phyloP scores from a whole-genome alignment of 139 green algal genomes.

The Dunaliella primolecta region DNA sequence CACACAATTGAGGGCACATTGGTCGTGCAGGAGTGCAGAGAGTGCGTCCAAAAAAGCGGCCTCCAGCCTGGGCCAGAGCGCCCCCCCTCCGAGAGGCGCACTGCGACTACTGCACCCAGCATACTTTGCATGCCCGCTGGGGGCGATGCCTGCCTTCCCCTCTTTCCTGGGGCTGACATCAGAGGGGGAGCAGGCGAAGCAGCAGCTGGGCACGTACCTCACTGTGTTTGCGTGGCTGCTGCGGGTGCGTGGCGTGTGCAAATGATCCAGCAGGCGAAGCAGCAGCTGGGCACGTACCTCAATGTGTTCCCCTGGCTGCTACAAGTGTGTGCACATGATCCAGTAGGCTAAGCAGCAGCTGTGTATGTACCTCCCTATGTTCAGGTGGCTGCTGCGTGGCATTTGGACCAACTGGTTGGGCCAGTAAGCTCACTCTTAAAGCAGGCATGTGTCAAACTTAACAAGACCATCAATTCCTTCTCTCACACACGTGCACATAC shows the following conservation, averaged over 20 bases:
- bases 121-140: conserved; percentile 43
- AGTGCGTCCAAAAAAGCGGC: background rate
- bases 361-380: conserved; percentile 26
- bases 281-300: conserved; percentile 42
- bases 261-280: conserved; percentile 26
- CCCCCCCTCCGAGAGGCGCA: conserved; percentile 10
- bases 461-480: no score
- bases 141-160: background rate
- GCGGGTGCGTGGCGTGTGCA: conserved; percentile 19
- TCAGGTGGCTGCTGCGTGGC: conserved; percentile 1
- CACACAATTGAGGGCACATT: no score
- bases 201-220: conserved; percentile 42
- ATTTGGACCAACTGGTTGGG: no score
- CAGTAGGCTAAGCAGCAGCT: conserved; percentile 44
- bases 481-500: no score
- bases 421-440: no score
- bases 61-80: background rate
- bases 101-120: conserved; percentile 41
- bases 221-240: conserved; percentile 38
- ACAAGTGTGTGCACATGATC: conserved; percentile 12
- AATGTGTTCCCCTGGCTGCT: conserved; percentile 38
- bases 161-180: conserved; percentile 9
- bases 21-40: no score
- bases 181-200: conserved; percentile 31
- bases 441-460: no score